phyloP scores from a whole-genome alignment of 2,329 filamentous ascomycete species.

The Akanthomyces uredinophilus region DNA sequence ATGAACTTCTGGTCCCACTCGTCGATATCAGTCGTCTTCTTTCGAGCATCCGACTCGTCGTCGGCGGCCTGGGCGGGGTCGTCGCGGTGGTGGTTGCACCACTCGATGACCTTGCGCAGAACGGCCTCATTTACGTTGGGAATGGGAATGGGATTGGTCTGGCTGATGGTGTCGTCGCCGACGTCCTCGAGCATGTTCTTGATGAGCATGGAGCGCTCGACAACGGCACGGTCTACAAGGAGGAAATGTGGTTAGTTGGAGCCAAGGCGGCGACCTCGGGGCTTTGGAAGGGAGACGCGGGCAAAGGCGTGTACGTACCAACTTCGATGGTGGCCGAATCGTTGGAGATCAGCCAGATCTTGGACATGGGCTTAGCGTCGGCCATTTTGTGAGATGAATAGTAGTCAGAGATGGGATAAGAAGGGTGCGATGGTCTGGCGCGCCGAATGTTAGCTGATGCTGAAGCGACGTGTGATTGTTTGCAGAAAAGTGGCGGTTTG shows the following conservation, averaged over 20 bases:
- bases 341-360: constrained; percentile 48
- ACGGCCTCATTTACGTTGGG: constrained; percentile 92
- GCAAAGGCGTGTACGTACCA: constrained; percentile 31
- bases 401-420: not conserved
- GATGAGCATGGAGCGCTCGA: constrained; percentile 88
- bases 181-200: constrained; percentile 98
- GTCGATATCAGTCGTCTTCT: constrained; percentile 98
- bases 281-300: not conserved
- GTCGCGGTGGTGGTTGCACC: constrained; percentile 91
- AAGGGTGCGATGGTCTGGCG: not conserved
- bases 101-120: constrained; percentile 93
- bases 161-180: constrained; percentile 53
- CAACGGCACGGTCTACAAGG: constrained; percentile 67
- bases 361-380: constrained; percentile 30
- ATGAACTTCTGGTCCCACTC: constrained; percentile 99
- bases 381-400: constrained; percentile 26
- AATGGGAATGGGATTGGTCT: constrained; percentile 73
- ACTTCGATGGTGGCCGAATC: constrained; percentile 44
- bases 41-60: constrained; percentile 87
- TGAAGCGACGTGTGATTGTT: not conserved
- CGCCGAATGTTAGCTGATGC: not conserved
- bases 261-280: constrained; percentile 8
- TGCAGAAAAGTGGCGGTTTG: constrained; percentile 1
- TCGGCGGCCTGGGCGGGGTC: constrained; percentile 79
- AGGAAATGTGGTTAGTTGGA: not conserved